These are phyloP conservation scores for Beauveria sp. DNA, from an alignment of 2,329 filamentous ascomycete species.

Conservation along the genomic window DNA sequence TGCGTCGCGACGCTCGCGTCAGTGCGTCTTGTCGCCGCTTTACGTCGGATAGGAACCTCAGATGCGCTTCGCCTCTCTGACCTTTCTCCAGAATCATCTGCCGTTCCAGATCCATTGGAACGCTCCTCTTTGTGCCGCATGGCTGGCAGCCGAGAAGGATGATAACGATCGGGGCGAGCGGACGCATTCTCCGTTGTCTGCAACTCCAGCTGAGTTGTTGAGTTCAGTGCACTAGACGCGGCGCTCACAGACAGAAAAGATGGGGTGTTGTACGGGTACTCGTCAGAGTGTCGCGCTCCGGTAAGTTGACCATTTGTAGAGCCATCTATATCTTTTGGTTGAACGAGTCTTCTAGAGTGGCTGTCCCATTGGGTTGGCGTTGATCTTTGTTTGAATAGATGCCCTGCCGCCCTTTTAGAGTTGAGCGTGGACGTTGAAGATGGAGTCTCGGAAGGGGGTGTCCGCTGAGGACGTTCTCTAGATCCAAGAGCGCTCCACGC, in stretches of 20 bases:
- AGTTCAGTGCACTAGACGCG: constrained; percentile 46
- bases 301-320: constrained; percentile 20
- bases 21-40: constrained; percentile 15
- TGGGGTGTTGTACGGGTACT: constrained; percentile 29
- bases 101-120: constrained; percentile 13
- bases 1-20: constrained; percentile 6
- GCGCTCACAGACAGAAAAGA: constrained; percentile 47
- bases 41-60: constrained; percentile 11
- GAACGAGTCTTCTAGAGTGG: constrained; percentile 44
- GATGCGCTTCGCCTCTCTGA: constrained; percentile 1
- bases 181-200: background rate
- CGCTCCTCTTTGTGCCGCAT: constrained; percentile 11
- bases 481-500: constrained; percentile 48
- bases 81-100: constrained; percentile 15
- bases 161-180: background rate
- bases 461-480: constrained; percentile 27
- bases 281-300: constrained; percentile 31
- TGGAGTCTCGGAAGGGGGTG: constrained; percentile 19
- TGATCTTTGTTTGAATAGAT: constrained; percentile 23
- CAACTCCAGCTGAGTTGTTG: constrained; percentile 17
- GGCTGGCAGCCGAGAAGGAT: background rate
- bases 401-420: constrained; percentile 24
- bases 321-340: constrained; percentile 27
- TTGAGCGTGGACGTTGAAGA: constrained; percentile 15
- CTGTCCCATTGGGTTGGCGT: constrained; percentile 44